phyloP scores from a whole-genome alignment of 208 protist genomes.

The Leishmania amazonensis region DNA sequence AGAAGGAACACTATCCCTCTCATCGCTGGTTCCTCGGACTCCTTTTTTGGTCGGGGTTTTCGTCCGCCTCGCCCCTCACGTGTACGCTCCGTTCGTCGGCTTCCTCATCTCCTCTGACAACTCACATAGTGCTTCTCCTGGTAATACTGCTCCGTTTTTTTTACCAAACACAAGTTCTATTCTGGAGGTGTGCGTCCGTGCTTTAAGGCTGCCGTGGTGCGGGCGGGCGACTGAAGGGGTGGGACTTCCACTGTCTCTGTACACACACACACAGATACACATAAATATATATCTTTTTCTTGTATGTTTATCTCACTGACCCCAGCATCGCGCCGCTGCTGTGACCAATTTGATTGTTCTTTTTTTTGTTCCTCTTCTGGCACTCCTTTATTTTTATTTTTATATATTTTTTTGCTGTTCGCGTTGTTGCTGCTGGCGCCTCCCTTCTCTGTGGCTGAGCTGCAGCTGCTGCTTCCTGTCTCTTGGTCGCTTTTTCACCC shows the following conservation, averaged over 20 bases:
- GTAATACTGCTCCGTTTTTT: no score
- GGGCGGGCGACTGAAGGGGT: background rate
- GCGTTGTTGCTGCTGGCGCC: background rate
- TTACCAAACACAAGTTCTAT: no score
- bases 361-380: background rate
- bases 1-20: background rate
- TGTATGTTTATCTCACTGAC: background rate
- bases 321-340: background rate
- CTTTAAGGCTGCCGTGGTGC: no score
- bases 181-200: no score
- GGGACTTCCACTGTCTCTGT: background rate
- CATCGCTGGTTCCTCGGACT: background rate
- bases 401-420: background rate
- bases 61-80: no score
- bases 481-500: no score
- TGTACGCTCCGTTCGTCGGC: no score
- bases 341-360: background rate
- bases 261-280: no score
- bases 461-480: background rate
- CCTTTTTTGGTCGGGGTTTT: background rate
- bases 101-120: background rate
- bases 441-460: background rate
- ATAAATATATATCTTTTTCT: background rate
- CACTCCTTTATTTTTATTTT: background rate
- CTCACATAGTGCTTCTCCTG: background rate